These are phyloP conservation scores for Castanea crenata DNA, from an alignment of 306 rosid genomes.

Conservation along the genomic window DNA sequence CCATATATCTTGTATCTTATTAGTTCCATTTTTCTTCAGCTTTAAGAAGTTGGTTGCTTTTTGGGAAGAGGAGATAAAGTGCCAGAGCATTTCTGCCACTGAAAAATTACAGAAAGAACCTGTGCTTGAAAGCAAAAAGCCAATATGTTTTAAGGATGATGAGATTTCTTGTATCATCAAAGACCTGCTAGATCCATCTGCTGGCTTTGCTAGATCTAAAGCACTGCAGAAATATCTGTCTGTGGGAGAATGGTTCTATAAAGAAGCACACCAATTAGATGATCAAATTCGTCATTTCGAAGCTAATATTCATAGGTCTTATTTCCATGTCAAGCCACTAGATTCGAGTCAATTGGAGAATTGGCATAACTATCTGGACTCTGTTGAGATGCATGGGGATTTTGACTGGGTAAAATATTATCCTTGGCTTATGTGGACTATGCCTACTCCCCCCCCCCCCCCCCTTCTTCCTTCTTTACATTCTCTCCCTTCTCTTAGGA, in stretches of 20 bases:
- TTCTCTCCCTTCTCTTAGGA: not conserved
- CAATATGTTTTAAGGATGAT: constrained; percentile 33
- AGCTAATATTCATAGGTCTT: constrained; percentile 58
- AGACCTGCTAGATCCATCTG: constrained; percentile 60
- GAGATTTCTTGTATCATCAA: constrained; percentile 48
- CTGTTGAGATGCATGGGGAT: constrained; percentile 76
- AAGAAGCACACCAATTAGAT: constrained; percentile 54
- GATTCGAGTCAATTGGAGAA: constrained; percentile 66
- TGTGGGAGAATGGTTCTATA: constrained; percentile 65
- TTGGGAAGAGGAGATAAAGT: constrained; percentile 54
- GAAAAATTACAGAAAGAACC: constrained; percentile 44
- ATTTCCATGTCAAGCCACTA: constrained; percentile 73
- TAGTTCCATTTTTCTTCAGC: constrained; percentile 47
- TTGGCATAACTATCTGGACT: constrained; percentile 91
- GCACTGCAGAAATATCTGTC: constrained; percentile 59
- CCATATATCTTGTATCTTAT: constrained; percentile 11
- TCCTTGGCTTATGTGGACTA: constrained; percentile 20
- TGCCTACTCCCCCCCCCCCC: constrained; percentile 5
- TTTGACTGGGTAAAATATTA: constrained; percentile 74
- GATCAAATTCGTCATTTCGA: constrained; percentile 57
- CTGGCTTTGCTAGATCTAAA: constrained; percentile 43
- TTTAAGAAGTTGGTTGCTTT: constrained; percentile 62
- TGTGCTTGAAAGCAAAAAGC: constrained; percentile 39
- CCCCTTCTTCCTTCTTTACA: not conserved
- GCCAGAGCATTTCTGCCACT: constrained; percentile 33